phyloP scores from a whole-genome alignment of 2,329 filamentous ascomycete species.

The Penicillium glabrum region DNA sequence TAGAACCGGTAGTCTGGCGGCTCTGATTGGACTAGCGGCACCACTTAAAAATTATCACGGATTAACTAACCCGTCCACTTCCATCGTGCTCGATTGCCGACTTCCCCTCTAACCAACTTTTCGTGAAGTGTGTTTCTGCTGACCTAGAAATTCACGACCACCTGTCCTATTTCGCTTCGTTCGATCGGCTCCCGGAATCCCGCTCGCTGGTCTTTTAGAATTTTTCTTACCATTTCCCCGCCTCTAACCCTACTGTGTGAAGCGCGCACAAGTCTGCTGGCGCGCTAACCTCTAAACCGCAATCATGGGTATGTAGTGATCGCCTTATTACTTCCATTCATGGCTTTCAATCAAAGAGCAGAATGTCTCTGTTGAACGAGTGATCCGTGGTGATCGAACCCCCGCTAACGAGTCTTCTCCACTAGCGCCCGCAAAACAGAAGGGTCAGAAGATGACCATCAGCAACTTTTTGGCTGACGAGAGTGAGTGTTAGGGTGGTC shows the following conservation, averaged over 20 bases:
- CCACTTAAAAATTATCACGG: slow-evolving; percentile 44
- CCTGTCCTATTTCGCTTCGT: slow-evolving; percentile 11
- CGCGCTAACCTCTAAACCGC: slow-evolving; percentile 47
- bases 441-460: slow-evolving; percentile 95
- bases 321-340: not conserved
- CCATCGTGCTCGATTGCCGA: slow-evolving; percentile 25
- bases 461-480: slow-evolving; percentile 92
- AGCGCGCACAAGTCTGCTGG: slow-evolving; percentile 41
- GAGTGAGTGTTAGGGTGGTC: slow-evolving; percentile 59
- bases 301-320: slow-evolving; percentile 58
- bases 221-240: slow-evolving; percentile 19
- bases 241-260: slow-evolving; percentile 26
- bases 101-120: slow-evolving; percentile 29
- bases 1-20: slow-evolving; percentile 11
- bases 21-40: slow-evolving; percentile 44
- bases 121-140: slow-evolving; percentile 19
- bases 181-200: slow-evolving; percentile 18
- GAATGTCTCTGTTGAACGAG: not conserved
- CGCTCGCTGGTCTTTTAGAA: slow-evolving; percentile 17
- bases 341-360: not conserved
- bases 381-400: slow-evolving; percentile 38
- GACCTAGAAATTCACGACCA: slow-evolving; percentile 21
- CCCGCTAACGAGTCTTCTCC: slow-evolving; percentile 36
- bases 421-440: slow-evolving; percentile 86
- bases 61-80: slow-evolving; percentile 38